A percentile compares a stretch with the other conserved stretches of the same genome.
Conservation (phyloP, 192 early-diverging fungal genomes). For the Linderina pennispora region DNA sequence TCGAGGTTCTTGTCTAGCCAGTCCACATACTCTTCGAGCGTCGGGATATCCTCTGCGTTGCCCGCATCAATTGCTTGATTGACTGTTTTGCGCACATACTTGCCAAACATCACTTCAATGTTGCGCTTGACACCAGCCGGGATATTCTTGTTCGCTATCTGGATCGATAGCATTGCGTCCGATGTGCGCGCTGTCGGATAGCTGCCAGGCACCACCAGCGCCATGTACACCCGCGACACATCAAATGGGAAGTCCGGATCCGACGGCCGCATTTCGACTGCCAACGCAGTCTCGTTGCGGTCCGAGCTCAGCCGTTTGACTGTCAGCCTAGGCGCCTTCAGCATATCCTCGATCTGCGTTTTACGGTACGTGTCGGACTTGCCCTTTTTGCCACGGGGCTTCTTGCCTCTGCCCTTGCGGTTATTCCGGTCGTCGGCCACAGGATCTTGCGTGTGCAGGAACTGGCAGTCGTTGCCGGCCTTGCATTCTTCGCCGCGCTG, state of each 20-base stretch:
- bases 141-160: slow-evolving; percentile 40
- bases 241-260: slow-evolving; percentile 85
- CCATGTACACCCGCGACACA: slow-evolving; percentile 53
- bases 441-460: too few species aligned
- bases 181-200: slow-evolving; percentile 46
- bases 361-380: slow-evolving; percentile 9
- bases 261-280: slow-evolving; percentile 41
- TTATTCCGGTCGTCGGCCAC: too few species aligned
- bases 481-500: slow-evolving; percentile 16
- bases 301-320: slow-evolving; percentile 25
- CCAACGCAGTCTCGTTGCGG: slow-evolving; percentile 32
- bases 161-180: slow-evolving; percentile 17
- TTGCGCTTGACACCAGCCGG: slow-evolving; percentile 37
- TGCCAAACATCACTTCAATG: slow-evolving; percentile 29
- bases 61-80: slow-evolving; percentile 16
- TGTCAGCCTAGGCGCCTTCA: slow-evolving; percentile 15
- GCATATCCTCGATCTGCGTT: slow-evolving; percentile 28
- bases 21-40: slow-evolving; percentile 23
- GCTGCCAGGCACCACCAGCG: slow-evolving; percentile 51
- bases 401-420: not conserved
- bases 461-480: too few species aligned
- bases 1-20: slow-evolving; percentile 67
- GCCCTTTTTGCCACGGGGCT: not conserved
- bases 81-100: slow-evolving; percentile 20
- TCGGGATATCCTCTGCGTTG: slow-evolving; percentile 8